These are phyloP conservation scores for Dothidotthia symphoricarpi DNA, from an alignment of 2,329 filamentous ascomycete genomes.

Conservation along the genomic window DNA sequence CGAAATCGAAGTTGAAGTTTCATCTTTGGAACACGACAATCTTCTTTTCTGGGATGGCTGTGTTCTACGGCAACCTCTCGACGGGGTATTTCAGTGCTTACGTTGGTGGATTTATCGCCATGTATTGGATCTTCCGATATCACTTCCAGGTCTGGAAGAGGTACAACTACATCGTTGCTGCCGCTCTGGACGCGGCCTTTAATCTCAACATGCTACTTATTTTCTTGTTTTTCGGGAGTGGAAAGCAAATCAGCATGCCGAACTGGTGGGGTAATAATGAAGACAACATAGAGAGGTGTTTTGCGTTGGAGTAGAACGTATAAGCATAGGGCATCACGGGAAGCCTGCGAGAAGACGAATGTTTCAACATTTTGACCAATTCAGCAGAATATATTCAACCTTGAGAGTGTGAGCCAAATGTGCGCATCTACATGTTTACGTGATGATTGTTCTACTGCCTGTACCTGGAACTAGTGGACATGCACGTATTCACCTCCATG, in stretches of 20 bases:
- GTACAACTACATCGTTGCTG: conserved; percentile 62
- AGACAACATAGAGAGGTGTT: conserved; percentile 58
- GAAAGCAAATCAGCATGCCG: conserved; percentile 59
- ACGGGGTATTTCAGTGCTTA: conserved; percentile 58
- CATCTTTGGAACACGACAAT: conserved; percentile 61
- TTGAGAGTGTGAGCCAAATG: too few relatives aligned
- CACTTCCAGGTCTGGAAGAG: conserved; percentile 58
- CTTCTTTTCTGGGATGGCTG: conserved; percentile 56
- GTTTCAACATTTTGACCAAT: not conserved
- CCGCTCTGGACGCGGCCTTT: conserved; percentile 62
- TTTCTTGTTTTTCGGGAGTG: conserved; percentile 60
- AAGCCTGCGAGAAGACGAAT: too few relatives aligned
- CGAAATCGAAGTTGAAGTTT: conserved; percentile 53
- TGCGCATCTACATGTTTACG: too few relatives aligned
- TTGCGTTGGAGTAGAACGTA: conserved; percentile 45
- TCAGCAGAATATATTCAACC: too few relatives aligned
- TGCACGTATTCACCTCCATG: too few relatives aligned
- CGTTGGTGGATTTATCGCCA: conserved; percentile 60
- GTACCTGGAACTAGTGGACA: too few relatives aligned
- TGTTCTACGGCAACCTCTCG: conserved; percentile 62
- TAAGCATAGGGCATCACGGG: too few relatives aligned
- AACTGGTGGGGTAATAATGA: conserved; percentile 63
- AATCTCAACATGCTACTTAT: conserved; percentile 62
- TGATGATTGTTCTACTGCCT: too few relatives aligned
- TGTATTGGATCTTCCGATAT: conserved; percentile 58